Evolutionary conservation across 805 yeast species (phyloP), one percentile per base, ranked within the genome.

Genomic region (Nakazawaea molendinolei): DNA sequence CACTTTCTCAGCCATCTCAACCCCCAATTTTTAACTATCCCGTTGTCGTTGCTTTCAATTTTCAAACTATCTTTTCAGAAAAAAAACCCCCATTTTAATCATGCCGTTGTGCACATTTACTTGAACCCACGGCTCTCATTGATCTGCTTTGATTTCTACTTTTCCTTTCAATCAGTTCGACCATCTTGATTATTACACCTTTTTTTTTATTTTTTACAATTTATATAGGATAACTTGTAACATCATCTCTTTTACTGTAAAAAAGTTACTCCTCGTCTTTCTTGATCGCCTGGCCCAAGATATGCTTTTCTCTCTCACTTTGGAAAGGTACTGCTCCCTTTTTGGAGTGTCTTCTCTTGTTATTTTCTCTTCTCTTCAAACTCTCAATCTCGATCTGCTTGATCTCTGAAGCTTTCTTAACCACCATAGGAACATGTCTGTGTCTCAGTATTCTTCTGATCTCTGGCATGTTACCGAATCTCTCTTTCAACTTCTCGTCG

Each of bases 391-490:
- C 97, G 39, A 71, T 67, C 14, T 76, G 61, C 65, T 92, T 90
- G 56, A 85, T 86, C 43, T 89, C 95, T 28, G 72, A 73, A 26
- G 97, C 96, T 58, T 81, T 85, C 73, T 89, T 90, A 47, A 92
- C 74, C 33, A 81, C 84, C 41, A 65, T 64, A 16, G 99, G 98
- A 36, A 90, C 69, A 55, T 92, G 97, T 58, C 98, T 77, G 62
- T 92, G 97, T 59, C 89, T 76, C 20, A 86, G 65, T 43, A 92
- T 92, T 50, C 97, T 73, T 52, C 76, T 76, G 52, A 92, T 82
- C 60, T 92, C 98, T 1, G 98, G 98, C 97, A 92, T 89, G 63
- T 80, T 79, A 63, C 85, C 85, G 69, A 75, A 92, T 55, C 95
- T 74, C 52, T 90, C 95, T 60, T 89, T 89, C 58, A 92, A 72